A percentile compares a stretch with the other conserved stretches of the same genome.
Evolutionary conservation across 1,284 basidiomycete genomes (phyloP).

Genomic region (Ustilago trichophora): DNA sequence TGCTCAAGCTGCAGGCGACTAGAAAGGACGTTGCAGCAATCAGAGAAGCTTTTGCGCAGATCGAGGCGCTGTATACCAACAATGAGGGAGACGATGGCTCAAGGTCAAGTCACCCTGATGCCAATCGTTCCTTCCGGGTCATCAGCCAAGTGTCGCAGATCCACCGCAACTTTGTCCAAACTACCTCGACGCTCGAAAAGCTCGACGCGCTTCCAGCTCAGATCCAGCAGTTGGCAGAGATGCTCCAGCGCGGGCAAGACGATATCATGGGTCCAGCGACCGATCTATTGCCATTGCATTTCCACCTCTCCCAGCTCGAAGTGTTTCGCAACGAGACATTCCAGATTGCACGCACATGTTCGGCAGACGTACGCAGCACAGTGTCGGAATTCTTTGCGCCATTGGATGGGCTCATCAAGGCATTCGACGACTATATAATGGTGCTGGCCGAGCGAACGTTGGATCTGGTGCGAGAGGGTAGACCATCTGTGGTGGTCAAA

Average conservation of each 20-base stretch:
- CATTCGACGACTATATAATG: slow-evolving; percentile 88
- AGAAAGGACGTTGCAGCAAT: slow-evolving; percentile 83
- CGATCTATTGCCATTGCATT: slow-evolving; percentile 89
- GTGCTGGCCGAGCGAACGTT: slow-evolving; percentile 81
- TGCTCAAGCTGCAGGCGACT: slow-evolving; percentile 84
- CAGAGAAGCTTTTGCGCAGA: slow-evolving; percentile 88
- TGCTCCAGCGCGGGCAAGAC: slow-evolving; percentile 78
- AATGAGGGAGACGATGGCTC: slow-evolving; percentile 24
- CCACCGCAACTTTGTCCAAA: slow-evolving; percentile 92
- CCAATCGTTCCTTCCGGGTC: slow-evolving; percentile 50
- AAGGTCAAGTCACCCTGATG: slow-evolving; percentile 27
- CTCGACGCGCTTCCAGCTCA: slow-evolving; percentile 87
- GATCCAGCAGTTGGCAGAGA: slow-evolving; percentile 79
- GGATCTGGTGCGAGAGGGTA: slow-evolving; percentile 77
- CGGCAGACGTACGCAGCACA: slow-evolving; percentile 75
- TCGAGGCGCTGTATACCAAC: slow-evolving; percentile 74
- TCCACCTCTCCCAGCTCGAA: slow-evolving; percentile 87
- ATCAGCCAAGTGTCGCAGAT: slow-evolving; percentile 82
- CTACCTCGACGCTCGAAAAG: slow-evolving; percentile 93
- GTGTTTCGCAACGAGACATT: slow-evolving; percentile 78
- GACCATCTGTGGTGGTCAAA: slow-evolving; percentile 85
- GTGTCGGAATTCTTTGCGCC: slow-evolving; percentile 85
- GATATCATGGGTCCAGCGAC: slow-evolving; percentile 81
- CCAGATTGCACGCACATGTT: slow-evolving; percentile 70
- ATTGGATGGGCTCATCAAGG: slow-evolving; percentile 80